Evolutionary conservation across 768 basidiomycete genomes (phyloP), one percentile per base, ranked within the genome.

Genomic region (Tubosaeta sp.): DNA sequence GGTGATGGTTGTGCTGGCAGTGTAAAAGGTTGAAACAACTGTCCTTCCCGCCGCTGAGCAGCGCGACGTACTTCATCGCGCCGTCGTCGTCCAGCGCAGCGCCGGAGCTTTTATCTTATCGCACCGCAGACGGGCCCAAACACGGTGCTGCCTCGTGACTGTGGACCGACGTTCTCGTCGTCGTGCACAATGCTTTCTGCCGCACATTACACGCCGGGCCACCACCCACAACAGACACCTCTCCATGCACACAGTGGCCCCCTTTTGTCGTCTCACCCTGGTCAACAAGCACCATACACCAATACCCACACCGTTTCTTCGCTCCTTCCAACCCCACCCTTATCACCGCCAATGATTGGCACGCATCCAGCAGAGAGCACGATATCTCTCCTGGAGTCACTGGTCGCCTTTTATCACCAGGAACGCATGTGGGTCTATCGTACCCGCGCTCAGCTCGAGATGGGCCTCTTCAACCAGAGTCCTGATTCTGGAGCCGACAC

Each of bases 31-130:
- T 97, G 78, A 85, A 98, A 75, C 92, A 94, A 67, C 89, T 92
- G 71, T 99, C 96, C 71, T 99, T 99, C 27, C 96, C 96, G 34
- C 96, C 96, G 52, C 94, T 97, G 55, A 99, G 83, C 51, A 99
- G 73, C 2, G 87, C 95, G 64, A 98, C 82, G 68, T 92, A 91
- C 73, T 93, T 92, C 92, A 95, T 94, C 43, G 51, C 57, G 13
- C 35, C 6, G 41, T 40, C 39, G 18, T 39, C 10, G 44, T 39
- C 13, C 36, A 27, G 3, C 22, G 13, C 22, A 10, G 16, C 18
- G 46, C 3, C 6, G 12, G 18, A 16, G n/a, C n/a, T 11, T 4
- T 30, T 42, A 53, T 53, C 54, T 61, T 53, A 65, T 64, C 63
- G 44, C 29, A 34, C n/a, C n/a, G 53, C 39, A 52, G 64, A 61